A percentile compares a stretch with the other conserved stretches of the same genome.
Evolutionary conservation across 129 eudicot species (phyloP).

Genomic region (Saussurea involucrata): DNA sequence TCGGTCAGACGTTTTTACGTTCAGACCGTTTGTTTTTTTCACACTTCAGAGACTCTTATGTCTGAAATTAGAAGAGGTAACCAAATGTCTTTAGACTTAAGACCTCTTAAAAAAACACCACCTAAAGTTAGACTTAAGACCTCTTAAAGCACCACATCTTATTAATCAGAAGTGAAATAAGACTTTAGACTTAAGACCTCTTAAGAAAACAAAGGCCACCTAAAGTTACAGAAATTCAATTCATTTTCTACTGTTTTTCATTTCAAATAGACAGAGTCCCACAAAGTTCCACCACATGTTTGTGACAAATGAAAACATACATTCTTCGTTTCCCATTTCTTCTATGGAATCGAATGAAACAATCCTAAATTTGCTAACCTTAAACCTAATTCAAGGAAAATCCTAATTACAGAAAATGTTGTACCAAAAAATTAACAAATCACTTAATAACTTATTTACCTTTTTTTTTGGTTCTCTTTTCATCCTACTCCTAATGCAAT

Average conservation of each 20-base stretch:
- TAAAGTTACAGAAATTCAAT: not conserved
- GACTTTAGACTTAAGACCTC: too few relatives aligned
- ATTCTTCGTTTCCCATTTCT: not conserved
- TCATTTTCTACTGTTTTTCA: not conserved
- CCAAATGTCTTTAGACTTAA: too few relatives aligned
- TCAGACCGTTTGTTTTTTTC: too few relatives aligned
- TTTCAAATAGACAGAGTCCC: not conserved
- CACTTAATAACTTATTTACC: not conserved
- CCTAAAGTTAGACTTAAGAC: too few relatives aligned
- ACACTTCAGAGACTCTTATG: too few relatives aligned
- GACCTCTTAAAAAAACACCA: too few relatives aligned
- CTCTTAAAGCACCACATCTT: too few relatives aligned
- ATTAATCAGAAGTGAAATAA: too few relatives aligned
- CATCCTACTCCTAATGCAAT: conserved; percentile 3
- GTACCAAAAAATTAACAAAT: not conserved
- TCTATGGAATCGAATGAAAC: not conserved
- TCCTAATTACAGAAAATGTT: not conserved
- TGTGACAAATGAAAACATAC: not conserved
- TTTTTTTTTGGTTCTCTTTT: not conserved
- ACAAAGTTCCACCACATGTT: not conserved
- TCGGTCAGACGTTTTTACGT: too few relatives aligned
- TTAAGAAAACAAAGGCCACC: too few relatives aligned
- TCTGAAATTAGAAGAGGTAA: too few relatives aligned
- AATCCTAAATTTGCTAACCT: conserved; percentile 6
- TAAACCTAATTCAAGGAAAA: conserved; percentile 1